phyloP scores from a whole-genome alignment of 306 rosid species.

The Quercus parvula region DNA sequence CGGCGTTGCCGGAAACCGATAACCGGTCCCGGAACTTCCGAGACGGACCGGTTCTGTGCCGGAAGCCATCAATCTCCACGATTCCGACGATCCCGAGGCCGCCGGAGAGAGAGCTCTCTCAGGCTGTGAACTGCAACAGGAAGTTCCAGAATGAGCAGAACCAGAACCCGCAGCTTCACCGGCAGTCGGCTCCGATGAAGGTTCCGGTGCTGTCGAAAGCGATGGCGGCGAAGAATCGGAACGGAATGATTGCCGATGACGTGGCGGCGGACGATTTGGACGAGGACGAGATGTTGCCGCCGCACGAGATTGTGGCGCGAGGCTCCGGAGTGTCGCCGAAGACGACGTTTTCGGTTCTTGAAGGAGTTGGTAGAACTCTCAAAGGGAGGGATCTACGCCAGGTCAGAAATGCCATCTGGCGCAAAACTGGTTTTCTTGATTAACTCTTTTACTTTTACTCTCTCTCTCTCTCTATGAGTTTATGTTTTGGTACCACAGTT shows the following conservation, averaged over 20 bases:
- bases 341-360: conserved; percentile 75
- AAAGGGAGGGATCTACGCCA: conserved; percentile 92
- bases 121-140: conserved; percentile 33
- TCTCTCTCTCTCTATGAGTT: neutral
- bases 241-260: conserved; percentile 17
- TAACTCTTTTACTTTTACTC: neutral
- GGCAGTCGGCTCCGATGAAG: conserved; percentile 68
- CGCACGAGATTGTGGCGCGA: conserved; percentile 71
- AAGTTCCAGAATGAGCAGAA: conserved; percentile 29
- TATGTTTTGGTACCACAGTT: neutral
- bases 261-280: conserved; percentile 40
- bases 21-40: neutral
- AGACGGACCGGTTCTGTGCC: conserved; percentile 35
- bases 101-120: conserved; percentile 33
- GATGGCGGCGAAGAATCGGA: conserved; percentile 27
- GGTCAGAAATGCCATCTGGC: conserved; percentile 83
- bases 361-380: conserved; percentile 87
- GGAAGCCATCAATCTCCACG: conserved; percentile 34
- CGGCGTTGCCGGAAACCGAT: conserved; percentile 37
- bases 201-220: conserved; percentile 55
- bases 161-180: neutral
- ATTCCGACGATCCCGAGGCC: conserved; percentile 62
- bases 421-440: conserved; percentile 82
- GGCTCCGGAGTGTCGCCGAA: conserved; percentile 68
- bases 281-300: conserved; percentile 60